Percentiles rank a stretch among this genome's conserved stretches.
These are phyloP conservation scores for Kodamaea jinghongensis DNA, from an alignment of 805 yeast genomes.

Conservation along the genomic window DNA sequence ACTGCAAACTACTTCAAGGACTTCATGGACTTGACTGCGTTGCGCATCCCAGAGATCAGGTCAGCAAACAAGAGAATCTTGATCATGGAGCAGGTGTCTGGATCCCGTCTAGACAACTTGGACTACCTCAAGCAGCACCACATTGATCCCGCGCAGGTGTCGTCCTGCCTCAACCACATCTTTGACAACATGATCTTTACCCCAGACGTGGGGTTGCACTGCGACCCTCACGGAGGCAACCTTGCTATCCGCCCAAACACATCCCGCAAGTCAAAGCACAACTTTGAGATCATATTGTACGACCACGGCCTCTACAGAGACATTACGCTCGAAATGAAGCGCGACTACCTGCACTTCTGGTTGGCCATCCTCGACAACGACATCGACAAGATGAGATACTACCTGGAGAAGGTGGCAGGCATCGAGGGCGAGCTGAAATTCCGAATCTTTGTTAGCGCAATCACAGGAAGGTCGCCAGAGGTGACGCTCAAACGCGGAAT, in stretches of 20 bases:
- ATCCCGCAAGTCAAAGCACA: slow-evolving; percentile 40
- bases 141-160: slow-evolving; percentile 75
- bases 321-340: slow-evolving; percentile 71
- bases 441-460: slow-evolving; percentile 84
- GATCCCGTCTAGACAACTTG: slow-evolving; percentile 79
- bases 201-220: slow-evolving; percentile 87
- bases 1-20: slow-evolving; percentile 66
- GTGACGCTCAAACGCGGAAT: slow-evolving; percentile 68
- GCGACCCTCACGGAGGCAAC: slow-evolving; percentile 99
- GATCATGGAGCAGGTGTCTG: slow-evolving; percentile 83
- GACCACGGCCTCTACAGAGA: slow-evolving; percentile 94
- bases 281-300: slow-evolving; percentile 87
- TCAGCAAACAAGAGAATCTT: slow-evolving; percentile 68
- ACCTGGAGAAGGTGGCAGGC: slow-evolving; percentile 78
- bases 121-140: slow-evolving; percentile 57
- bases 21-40: slow-evolving; percentile 61
- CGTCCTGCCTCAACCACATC: slow-evolving; percentile 81
- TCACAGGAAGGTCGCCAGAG: slow-evolving; percentile 89
- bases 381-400: slow-evolving; percentile 59
- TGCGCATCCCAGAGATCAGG: slow-evolving; percentile 71
- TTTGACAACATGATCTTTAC: slow-evolving; percentile 95
- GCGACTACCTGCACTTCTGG: slow-evolving; percentile 92
- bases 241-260: slow-evolving; percentile 61
- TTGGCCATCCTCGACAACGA: slow-evolving; percentile 76
- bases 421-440: slow-evolving; percentile 70